These are phyloP conservation scores for Volvox reticuliferus DNA, from an alignment of 139 green algal genomes.

Conservation along the genomic window DNA sequence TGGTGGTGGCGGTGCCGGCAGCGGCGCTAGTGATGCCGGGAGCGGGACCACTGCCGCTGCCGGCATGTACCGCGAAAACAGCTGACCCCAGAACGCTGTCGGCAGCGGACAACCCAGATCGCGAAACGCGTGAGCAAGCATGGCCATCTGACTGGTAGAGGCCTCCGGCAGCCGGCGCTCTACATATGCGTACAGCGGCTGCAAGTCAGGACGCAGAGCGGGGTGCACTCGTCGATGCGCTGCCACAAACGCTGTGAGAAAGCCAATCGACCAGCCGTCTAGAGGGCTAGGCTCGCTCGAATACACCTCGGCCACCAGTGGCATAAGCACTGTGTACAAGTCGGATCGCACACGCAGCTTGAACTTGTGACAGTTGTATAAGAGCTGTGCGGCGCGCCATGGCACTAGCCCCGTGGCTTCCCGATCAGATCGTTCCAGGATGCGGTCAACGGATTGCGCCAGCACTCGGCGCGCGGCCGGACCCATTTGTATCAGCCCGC, in stretches of 20 bases:
- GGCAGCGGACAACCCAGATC: neutral
- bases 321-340: slow-evolving; percentile 14
- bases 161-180: slow-evolving; percentile 11
- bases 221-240: neutral
- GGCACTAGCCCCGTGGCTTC: neutral
- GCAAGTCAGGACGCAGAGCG: neutral
- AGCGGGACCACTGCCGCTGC: neutral
- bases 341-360: neutral
- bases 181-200: slow-evolving; percentile 20
- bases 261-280: slow-evolving; percentile 9
- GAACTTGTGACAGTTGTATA: slow-evolving; percentile 39
- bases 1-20: neutral
- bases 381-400: slow-evolving; percentile 36
- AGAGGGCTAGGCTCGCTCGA: neutral
- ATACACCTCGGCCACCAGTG: neutral
- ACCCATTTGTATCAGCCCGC: neutral
- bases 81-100: neutral
- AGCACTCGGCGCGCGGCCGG: neutral
- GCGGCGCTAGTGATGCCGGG: neutral
- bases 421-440: neutral
- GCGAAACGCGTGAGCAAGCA: slow-evolving; percentile 23
- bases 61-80: slow-evolving; percentile 28
- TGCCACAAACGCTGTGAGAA: neutral
- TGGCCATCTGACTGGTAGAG: slow-evolving; percentile 9
- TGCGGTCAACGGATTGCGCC: neutral